Percentiles rank a stretch among this genome's conserved stretches.
Evolutionary conservation across 768 basidiomycete species (phyloP).

Genomic region (Leccinum barrowsii): DNA sequence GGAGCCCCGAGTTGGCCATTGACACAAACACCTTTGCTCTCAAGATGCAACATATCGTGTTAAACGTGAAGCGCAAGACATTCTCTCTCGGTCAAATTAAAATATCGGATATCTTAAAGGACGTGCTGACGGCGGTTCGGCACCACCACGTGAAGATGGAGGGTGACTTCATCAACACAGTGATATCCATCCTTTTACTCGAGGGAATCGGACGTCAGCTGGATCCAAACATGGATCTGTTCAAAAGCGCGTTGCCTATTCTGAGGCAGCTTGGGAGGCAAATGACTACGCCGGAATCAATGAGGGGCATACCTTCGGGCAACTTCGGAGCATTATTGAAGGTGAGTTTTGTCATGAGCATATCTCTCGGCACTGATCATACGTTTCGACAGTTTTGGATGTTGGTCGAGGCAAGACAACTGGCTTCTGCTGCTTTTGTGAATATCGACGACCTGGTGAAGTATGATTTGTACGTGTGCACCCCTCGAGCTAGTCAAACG

Average conservation of each 20-base stretch:
- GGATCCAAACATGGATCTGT: constrained; percentile 89
- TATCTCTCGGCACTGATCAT: neutral
- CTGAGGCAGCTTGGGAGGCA: constrained; percentile 86
- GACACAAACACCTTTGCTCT: constrained; percentile 95
- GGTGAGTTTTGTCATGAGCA: constrained; percentile 42
- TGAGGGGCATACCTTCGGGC: constrained; percentile 59
- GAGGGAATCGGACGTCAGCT: constrained; percentile 96
- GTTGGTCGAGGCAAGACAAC: constrained; percentile 86
- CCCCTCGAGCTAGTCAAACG: neutral
- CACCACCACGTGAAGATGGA: constrained; percentile 98
- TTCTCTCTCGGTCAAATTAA: constrained; percentile 97
- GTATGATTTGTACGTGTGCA: constrained; percentile 72
- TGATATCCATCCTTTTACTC: constrained; percentile 87
- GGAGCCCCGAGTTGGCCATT: constrained; percentile 83
- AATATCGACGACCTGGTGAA: constrained; percentile 85
- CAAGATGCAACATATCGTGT: constrained; percentile 94
- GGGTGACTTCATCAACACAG: constrained; percentile 97
- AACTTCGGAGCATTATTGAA: constrained; percentile 87
- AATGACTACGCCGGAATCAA: constrained; percentile 74
- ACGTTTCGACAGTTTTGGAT: constrained; percentile 70
- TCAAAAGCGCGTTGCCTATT: constrained; percentile 94
- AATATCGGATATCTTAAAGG: constrained; percentile 88
- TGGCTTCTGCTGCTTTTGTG: constrained; percentile 74
- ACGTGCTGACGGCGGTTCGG: constrained; percentile 83
- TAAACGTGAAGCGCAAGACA: constrained; percentile 92